Percentiles rank a stretch among this genome's conserved stretches.
phyloP scores from a whole-genome alignment of 257 asterid genomes.

The Agastache rugosa region DNA sequence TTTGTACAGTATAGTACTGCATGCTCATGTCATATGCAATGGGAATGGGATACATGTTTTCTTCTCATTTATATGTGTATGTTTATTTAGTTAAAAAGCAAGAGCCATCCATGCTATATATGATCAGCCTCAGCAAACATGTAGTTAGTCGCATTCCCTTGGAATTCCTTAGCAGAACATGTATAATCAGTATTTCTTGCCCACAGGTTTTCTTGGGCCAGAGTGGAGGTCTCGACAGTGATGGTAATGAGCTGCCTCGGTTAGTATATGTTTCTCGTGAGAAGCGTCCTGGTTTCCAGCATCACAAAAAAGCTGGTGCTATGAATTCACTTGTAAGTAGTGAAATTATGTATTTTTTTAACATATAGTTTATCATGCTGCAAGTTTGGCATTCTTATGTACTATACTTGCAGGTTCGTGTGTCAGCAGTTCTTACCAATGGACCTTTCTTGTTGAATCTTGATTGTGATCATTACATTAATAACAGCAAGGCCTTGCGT shows the following conservation, averaged over 20 bases:
- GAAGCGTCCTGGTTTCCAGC: slow-evolving; percentile 97
- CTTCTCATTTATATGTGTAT: not conserved
- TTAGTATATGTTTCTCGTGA: slow-evolving; percentile 98
- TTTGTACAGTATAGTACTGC: not conserved
- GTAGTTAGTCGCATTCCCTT: slow-evolving; percentile 15
- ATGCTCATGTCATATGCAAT: slow-evolving; percentile 16
- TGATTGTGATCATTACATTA: slow-evolving; percentile 97
- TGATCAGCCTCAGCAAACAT: slow-evolving; percentile 20
- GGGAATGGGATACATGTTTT: not conserved
- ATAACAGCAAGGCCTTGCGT: slow-evolving; percentile 97
- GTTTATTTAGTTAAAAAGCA: slow-evolving; percentile 1
- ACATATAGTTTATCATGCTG: slow-evolving; percentile 18
- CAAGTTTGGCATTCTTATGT: slow-evolving; percentile 33
- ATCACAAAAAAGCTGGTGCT: slow-evolving; percentile 99
- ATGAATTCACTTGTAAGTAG: slow-evolving; percentile 95
- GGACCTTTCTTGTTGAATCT: slow-evolving; percentile 98
- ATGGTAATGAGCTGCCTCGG: slow-evolving; percentile 94
- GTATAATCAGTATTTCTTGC: slow-evolving; percentile 30
- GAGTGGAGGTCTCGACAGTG: slow-evolving; percentile 97
- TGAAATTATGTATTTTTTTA: slow-evolving; percentile 11
- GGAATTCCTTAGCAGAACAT: slow-evolving; percentile 24
- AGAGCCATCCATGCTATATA: slow-evolving; percentile 16
- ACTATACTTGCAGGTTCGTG: slow-evolving; percentile 78
- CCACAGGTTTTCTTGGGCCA: slow-evolving; percentile 94
- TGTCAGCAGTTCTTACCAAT: slow-evolving; percentile 96